phyloP scores from a whole-genome alignment of 2,329 filamentous ascomycete genomes.

The Elsinoe australis region DNA sequence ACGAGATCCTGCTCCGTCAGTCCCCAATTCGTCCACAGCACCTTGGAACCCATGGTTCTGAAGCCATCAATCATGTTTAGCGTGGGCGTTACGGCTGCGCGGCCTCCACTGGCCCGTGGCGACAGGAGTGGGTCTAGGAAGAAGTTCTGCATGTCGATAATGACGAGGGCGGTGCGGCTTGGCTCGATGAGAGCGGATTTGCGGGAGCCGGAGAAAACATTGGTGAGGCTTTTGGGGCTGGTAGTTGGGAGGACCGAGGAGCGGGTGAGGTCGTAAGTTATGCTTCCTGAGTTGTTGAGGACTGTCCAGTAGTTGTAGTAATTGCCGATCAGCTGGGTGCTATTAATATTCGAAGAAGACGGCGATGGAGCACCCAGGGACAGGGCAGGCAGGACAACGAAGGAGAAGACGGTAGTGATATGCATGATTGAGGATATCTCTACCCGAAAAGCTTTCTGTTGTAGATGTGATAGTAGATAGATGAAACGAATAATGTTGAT shows the following conservation, averaged over 20 bases:
- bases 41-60: slow-evolving; percentile 24
- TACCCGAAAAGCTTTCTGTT: too few species aligned
- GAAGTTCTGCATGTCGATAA: slow-evolving; percentile 31
- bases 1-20: slow-evolving; percentile 28
- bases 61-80: slow-evolving; percentile 29
- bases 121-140: slow-evolving; percentile 27
- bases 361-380: too few species aligned
- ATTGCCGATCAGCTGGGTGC: slow-evolving; percentile 26
- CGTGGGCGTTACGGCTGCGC: slow-evolving; percentile 21
- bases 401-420: too few species aligned
- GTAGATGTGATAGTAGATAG: too few species aligned
- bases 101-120: slow-evolving; percentile 23
- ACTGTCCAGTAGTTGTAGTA: slow-evolving; percentile 31
- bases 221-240: slow-evolving; percentile 27
- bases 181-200: slow-evolving; percentile 26
- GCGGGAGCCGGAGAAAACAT: slow-evolving; percentile 23
- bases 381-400: too few species aligned
- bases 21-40: slow-evolving; percentile 30
- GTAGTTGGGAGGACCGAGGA: slow-evolving; percentile 26
- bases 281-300: slow-evolving; percentile 21
- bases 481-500: too few species aligned
- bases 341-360: too few species aligned
- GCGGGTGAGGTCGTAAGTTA: slow-evolving; percentile 29
- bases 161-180: slow-evolving; percentile 24
- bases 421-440: too few species aligned